These are phyloP conservation scores for Candida maesae DNA, from an alignment of 805 yeast genomes.

Conservation along the genomic window DNA sequence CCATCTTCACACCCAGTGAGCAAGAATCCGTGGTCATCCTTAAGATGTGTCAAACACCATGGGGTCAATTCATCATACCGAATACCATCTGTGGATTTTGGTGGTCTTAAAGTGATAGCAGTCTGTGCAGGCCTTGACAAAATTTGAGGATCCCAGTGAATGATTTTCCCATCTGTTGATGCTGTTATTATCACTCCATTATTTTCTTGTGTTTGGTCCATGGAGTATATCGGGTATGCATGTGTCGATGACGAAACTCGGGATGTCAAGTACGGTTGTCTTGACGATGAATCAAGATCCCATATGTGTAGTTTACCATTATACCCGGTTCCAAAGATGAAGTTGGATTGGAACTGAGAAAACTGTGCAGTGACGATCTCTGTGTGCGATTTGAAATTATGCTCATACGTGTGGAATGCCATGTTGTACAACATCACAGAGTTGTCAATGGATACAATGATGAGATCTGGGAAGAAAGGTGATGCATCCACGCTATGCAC, in stretches of 20 bases:
- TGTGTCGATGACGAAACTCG: slow-evolving; percentile 17
- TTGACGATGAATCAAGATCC: slow-evolving; percentile 31
- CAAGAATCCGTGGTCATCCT: slow-evolving; percentile 21
- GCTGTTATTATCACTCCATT: slow-evolving; percentile 25
- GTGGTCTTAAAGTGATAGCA: slow-evolving; percentile 23
- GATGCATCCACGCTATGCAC: slow-evolving; percentile 20
- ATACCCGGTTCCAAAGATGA: slow-evolving; percentile 44
- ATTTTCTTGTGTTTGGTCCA: slow-evolving; percentile 21
- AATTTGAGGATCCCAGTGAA: slow-evolving; percentile 29
- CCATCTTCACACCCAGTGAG: slow-evolving; percentile 34
- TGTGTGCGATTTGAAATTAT: slow-evolving; percentile 38
- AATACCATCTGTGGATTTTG: slow-evolving; percentile 17
- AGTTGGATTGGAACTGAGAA: slow-evolving; percentile 34
- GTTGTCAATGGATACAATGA: slow-evolving; percentile 18
- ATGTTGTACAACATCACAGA: slow-evolving; percentile 22
- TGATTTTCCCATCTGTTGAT: slow-evolving; percentile 30
- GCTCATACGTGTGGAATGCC: slow-evolving; percentile 29
- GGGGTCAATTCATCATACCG: slow-evolving; percentile 32
- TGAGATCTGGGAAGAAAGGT: slow-evolving; percentile 19
- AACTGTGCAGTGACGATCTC: slow-evolving; percentile 38
- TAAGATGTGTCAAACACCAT: slow-evolving; percentile 17
- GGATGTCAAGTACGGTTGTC: slow-evolving; percentile 18
- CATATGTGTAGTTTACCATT: slow-evolving; percentile 51
- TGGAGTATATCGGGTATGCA: slow-evolving; percentile 23
- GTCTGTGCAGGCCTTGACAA: slow-evolving; percentile 23